Percentiles rank a stretch among this genome's conserved stretches.
Conservation (phyloP, 768 basidiomycete genomes). For the Calocybe cyanea region DNA sequence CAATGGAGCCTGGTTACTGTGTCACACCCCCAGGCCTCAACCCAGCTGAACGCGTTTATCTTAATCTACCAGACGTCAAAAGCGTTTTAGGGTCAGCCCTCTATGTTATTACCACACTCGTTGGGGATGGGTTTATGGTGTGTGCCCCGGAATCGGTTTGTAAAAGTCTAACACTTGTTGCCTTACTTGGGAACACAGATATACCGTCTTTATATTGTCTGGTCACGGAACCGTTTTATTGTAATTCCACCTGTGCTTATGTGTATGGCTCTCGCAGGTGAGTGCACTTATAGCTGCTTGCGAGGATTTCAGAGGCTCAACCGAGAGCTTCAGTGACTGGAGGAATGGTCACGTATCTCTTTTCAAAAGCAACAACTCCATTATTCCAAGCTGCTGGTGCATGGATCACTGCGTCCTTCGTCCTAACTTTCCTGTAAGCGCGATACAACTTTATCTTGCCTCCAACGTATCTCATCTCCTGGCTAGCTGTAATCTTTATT, state of each 20-base stretch:
- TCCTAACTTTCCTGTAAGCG: constrained; percentile 18
- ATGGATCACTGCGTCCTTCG: constrained; percentile 19
- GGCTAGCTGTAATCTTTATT: constrained; percentile 20
- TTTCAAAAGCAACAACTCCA: constrained; percentile 15
- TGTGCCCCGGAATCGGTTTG: neutral
- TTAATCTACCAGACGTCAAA: constrained; percentile 9
- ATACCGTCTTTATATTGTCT: constrained; percentile 14
- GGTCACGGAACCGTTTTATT: constrained; percentile 9
- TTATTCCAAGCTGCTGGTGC: constrained; percentile 19
- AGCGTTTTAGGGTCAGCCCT: constrained; percentile 9
- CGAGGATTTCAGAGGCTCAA: too few relatives aligned
- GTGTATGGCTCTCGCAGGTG: constrained; percentile 7
- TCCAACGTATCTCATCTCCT: neutral
- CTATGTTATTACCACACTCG: constrained; percentile 12
- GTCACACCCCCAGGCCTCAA: constrained; percentile 6
- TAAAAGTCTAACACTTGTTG: neutral
- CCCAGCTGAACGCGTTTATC: constrained; percentile 11
- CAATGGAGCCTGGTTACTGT: constrained; percentile 7
- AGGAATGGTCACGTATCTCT: constrained; percentile 17
- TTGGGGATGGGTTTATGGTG: constrained; percentile 15
- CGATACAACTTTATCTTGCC: neutral
- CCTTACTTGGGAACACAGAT: constrained; percentile 1
- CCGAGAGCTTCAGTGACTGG: constrained; percentile 9
- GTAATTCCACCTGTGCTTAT: constrained; percentile 10
- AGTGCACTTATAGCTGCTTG: neutral